Base-by-base conservation (phyloP, 1,284 basidiomycete genomes). In the Cryptococcus sp. region DNA sequence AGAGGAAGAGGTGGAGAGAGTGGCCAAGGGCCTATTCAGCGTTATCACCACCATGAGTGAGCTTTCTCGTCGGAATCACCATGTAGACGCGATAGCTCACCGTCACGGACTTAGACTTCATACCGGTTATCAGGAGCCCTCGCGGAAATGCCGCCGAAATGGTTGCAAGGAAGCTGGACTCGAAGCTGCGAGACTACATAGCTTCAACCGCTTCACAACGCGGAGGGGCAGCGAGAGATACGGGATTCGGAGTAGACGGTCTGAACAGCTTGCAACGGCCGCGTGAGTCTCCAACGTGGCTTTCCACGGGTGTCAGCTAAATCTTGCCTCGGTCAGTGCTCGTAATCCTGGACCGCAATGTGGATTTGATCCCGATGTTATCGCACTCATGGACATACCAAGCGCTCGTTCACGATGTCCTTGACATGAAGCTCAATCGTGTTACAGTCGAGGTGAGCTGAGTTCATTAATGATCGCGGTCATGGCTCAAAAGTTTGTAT, bases 381-480 rank as follows among this genome's bases (percentile, higher is more conserved):
- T 90, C 91, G 1, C 96, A 99, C 75, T 94, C 93, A 1, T 99
- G 96, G 96, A 99, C 96, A 31, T 99, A 99, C 72, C 96, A 99
- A 80, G 93, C 96, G 0, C 86, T 99, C 20, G 91, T 98, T 0
- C 95, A 95, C 50, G 96, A 99, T 74, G 98, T 97, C 61, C 85
- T 99, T 31, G 91, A 96, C 57, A 93, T 99, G 83, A 95, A 93
- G 77, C 84, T 99, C 17, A 99, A 99, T 78, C 87, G 95, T 13
- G 94, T 99, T 17, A 88, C 91, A 0, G 88, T 99, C 22, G 80
- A 83, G 74, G 82, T 82, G 69, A 66, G 76, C 58, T 51, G 3
- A 16, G 2, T 19, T 16, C 40, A 17, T 31, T 44, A 15, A 45
- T 27, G 25, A 15, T 10, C 35, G 35, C 11, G 15, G 10, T 35